Evolutionary conservation across 1,139 yeast species (phyloP).

Genomic region (Pneumocystis carinii): DNA sequence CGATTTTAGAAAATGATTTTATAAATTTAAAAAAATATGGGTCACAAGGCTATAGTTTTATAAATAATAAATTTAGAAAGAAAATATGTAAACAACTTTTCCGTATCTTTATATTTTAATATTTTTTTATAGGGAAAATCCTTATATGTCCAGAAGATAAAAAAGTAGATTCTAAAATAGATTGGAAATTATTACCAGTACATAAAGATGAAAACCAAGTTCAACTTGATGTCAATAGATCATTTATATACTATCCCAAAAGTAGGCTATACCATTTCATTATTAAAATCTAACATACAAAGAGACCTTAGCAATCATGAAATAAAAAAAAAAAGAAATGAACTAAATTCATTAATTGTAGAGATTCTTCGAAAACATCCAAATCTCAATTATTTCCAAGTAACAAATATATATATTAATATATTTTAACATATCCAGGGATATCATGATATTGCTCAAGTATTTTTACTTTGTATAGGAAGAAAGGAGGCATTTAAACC

Average conservation of each 20-base stretch:
- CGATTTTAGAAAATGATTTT: neutral
- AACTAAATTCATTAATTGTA: neutral
- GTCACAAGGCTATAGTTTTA: neutral
- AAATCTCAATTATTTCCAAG: neutral
- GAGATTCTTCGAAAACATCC: neutral
- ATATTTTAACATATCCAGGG: neutral
- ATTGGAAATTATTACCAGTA: neutral
- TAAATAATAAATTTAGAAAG: neutral
- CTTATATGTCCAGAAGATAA: neutral
- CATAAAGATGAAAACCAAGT: neutral
- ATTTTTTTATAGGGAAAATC: neutral
- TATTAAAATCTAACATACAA: neutral
- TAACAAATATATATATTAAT: neutral
- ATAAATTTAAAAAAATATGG: neutral
- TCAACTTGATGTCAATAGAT: neutral
- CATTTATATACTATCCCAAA: neutral
- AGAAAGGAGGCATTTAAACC: neutral
- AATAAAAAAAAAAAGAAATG: neutral
- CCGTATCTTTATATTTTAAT: neutral
- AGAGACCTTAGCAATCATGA: neutral
- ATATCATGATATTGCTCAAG: neutral
- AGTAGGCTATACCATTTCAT: neutral
- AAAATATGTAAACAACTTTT: neutral
- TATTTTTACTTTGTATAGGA: neutral
- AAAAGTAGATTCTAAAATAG: neutral